Conservation (phyloP, 1,139 yeast species). For the Zygosaccharomyces pseudobailii region DNA sequence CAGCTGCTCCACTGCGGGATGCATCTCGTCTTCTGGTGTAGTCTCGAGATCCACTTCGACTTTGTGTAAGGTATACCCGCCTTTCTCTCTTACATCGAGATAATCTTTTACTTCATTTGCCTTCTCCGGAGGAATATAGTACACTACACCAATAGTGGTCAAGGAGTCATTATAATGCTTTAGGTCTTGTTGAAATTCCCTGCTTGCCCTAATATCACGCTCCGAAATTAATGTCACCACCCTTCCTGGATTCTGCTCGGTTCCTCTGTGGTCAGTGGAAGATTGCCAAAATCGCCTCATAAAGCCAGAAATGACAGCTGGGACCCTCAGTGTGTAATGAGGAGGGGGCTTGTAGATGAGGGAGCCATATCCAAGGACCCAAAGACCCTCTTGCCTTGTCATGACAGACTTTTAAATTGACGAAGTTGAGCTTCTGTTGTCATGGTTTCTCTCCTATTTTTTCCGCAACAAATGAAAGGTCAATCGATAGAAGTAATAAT, state of each 20-base stretch:
- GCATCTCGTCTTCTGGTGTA: slow-evolving; percentile 25
- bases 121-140: slow-evolving; percentile 64
- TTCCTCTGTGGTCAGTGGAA: slow-evolving; percentile 85
- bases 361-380: slow-evolving; percentile 93
- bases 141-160: slow-evolving; percentile 76
- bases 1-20: slow-evolving; percentile 26
- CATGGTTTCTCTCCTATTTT: neutral
- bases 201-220: slow-evolving; percentile 44
- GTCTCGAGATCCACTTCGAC: slow-evolving; percentile 58
- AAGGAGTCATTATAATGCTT: slow-evolving; percentile 40
- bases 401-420: slow-evolving; percentile 3
- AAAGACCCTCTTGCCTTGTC: slow-evolving; percentile 41
- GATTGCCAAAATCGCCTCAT: slow-evolving; percentile 89
- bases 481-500: slow-evolving; percentile 5
- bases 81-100: slow-evolving; percentile 78
- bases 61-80: slow-evolving; percentile 74
- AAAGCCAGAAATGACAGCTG: slow-evolving; percentile 73
- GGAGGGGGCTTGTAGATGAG: slow-evolving; percentile 91
- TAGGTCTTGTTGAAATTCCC: slow-evolving; percentile 45
- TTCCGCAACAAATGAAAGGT: neutral
- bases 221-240: slow-evolving; percentile 74
- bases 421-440: neutral
- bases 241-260: slow-evolving; percentile 78
- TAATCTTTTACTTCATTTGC: slow-evolving; percentile 61
- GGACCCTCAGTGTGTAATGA: slow-evolving; percentile 52